Evolutionary conservation across 192 early-diverging fungal genomes (phyloP).

Genomic region (Entrophospora sp.): DNA sequence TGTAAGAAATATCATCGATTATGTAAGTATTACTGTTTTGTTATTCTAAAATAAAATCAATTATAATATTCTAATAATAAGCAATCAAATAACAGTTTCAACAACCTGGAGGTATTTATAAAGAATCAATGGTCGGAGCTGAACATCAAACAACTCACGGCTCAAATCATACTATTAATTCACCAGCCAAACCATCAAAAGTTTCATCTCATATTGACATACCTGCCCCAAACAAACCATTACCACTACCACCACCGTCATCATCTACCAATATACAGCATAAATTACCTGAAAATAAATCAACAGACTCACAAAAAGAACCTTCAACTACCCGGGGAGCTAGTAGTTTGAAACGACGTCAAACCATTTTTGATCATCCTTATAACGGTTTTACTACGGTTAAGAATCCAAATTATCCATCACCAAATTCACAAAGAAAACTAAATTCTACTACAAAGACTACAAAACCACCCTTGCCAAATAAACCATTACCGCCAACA

Average conservation of each 20-base stretch:
- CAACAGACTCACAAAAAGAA: background rate
- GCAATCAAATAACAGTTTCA: too few relatives aligned
- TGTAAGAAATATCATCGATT: too few relatives aligned
- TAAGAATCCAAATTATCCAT: conserved; percentile 19
- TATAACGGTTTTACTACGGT: conserved; percentile 39
- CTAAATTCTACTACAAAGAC: background rate
- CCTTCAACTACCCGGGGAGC: background rate
- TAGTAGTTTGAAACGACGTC: conserved; percentile 24
- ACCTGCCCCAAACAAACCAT: background rate
- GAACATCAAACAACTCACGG: too few relatives aligned
- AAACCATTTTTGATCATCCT: conserved; percentile 52
- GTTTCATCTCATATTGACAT: background rate
- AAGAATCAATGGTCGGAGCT: too few relatives aligned
- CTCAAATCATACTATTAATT: too few relatives aligned
- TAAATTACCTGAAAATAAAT: background rate
- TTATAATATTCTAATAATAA: too few relatives aligned
- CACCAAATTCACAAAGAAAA: background rate
- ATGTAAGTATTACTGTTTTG: too few relatives aligned
- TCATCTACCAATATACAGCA: background rate
- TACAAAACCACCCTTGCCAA: conserved; percentile 17
- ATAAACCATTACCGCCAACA: conserved; percentile 13
- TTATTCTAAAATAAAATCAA: too few relatives aligned
- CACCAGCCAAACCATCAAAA: too few relatives aligned
- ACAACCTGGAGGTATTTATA: too few relatives aligned
- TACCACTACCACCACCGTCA: too few relatives aligned